Evolutionary conservation across 768 basidiomycete species (phyloP).

Genomic region (Lyophyllum semitale): DNA sequence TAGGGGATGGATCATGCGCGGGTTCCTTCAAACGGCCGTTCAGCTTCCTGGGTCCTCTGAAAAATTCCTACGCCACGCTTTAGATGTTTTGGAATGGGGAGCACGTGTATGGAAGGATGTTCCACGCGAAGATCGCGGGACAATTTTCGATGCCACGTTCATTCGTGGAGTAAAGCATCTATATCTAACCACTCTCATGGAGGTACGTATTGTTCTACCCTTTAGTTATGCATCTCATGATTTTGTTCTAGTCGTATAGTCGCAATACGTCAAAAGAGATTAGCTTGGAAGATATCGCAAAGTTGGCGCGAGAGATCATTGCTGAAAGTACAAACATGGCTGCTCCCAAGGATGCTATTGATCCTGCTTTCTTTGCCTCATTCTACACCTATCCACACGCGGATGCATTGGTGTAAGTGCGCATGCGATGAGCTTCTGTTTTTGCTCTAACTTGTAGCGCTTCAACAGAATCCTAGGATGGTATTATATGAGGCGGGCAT

Average conservation of each 20-base stretch:
- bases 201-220: conserved; percentile 25
- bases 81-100: conserved; percentile 48
- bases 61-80: conserved; percentile 35
- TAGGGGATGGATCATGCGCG: conserved; percentile 44
- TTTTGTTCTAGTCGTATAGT: conserved; percentile 2
- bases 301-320: conserved; percentile 31
- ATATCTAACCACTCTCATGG: conserved; percentile 33
- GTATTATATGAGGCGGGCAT: conserved; percentile 26
- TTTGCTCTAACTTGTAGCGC: neutral
- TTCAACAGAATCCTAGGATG: conserved; percentile 27
- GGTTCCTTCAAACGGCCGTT: conserved; percentile 26
- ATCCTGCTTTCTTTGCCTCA: conserved; percentile 32
- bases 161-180: conserved; percentile 41
- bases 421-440: neutral
- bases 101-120: conserved; percentile 39
- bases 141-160: conserved; percentile 43
- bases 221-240: no score
- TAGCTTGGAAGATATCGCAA: conserved; percentile 29
- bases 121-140: conserved; percentile 35
- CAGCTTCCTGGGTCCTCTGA: conserved; percentile 22
- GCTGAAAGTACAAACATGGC: conserved; percentile 28
- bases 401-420: conserved; percentile 36
- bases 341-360: conserved; percentile 5
- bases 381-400: conserved; percentile 40
- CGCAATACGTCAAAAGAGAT: conserved; percentile 16